phyloP scores from a whole-genome alignment of 1,284 basidiomycete species.

The Meira nashicola region DNA sequence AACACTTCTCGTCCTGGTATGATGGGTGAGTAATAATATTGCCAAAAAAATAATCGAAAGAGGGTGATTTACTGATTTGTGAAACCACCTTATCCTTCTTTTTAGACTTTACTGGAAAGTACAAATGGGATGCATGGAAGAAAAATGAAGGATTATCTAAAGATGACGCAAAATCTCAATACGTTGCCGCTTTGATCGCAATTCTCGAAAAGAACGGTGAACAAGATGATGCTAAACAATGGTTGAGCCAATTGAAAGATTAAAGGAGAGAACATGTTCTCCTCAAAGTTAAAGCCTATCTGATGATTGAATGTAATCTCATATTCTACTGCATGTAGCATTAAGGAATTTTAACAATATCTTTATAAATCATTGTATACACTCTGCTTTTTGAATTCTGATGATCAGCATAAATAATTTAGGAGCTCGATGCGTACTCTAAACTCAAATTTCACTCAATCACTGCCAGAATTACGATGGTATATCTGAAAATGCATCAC shows the following conservation, averaged over 20 bases:
- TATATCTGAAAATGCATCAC: no score
- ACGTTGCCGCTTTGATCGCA: conserved; percentile 31
- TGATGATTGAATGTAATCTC: background rate
- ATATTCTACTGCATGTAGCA: background rate
- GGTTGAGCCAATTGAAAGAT: background rate
- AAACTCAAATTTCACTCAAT: no score
- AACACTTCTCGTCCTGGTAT: conserved; percentile 50
- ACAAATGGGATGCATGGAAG: conserved; percentile 49
- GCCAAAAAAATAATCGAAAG: background rate
- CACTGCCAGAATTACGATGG: no score
- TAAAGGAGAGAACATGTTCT: no score
- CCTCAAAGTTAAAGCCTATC: no score
- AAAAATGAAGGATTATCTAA: conserved; percentile 33
- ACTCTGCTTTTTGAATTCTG: no score
- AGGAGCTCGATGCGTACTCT: no score
- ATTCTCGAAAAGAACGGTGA: conserved; percentile 8
- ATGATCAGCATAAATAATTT: no score
- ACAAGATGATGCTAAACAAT: background rate
- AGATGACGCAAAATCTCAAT: conserved; percentile 44
- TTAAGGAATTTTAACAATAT: no score
- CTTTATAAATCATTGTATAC: no score
- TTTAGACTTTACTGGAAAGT: conserved; percentile 46
- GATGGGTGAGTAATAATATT: conserved; percentile 31
- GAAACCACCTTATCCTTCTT: background rate
- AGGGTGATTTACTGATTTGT: background rate